Evolutionary conservation across 495 filamentous ascomycete genomes (phyloP).

Genomic region (Xylaria acuta): DNA sequence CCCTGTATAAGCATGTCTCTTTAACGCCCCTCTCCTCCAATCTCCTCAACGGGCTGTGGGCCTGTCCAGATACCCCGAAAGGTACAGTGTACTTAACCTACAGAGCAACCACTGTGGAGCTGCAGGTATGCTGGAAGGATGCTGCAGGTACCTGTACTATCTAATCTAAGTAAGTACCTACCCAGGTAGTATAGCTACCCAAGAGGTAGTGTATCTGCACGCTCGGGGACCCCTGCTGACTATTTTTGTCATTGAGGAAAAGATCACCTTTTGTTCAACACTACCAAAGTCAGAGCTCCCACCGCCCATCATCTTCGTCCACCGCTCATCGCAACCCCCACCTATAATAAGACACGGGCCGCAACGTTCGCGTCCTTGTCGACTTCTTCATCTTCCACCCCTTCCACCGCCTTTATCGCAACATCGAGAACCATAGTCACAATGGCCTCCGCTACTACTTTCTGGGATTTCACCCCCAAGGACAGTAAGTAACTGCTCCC

Average conservation of each 20-base stretch:
- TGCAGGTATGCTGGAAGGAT: neutral
- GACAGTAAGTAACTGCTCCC: constrained; percentile 66
- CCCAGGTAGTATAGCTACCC: too few species aligned
- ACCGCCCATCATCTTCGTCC: constrained; percentile 22
- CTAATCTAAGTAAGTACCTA: neutral
- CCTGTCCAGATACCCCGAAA: neutral
- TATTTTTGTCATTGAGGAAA: constrained; percentile 27
- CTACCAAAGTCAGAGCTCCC: constrained; percentile 22
- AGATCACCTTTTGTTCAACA: constrained; percentile 26
- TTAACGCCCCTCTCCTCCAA: neutral
- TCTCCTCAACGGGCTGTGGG: neutral
- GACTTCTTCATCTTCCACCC: constrained; percentile 19
- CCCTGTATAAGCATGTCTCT: constrained; percentile 12
- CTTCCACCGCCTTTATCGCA: constrained; percentile 4
- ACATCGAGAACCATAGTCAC: constrained; percentile 41
- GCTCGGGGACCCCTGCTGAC: constrained; percentile 24
- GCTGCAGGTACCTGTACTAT: constrained; percentile 14
- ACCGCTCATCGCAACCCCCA: constrained; percentile 26
- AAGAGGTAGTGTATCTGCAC: neutral
- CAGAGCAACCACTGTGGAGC: too few species aligned
- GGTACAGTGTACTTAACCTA: neutral
- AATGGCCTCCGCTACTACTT: constrained; percentile 88
- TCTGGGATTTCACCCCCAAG: constrained; percentile 90
- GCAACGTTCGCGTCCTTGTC: constrained; percentile 30
- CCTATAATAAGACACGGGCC: constrained; percentile 24